Base-by-base conservation (phyloP, 805 yeast species). In the Metahyphopichia silvanorum region DNA sequence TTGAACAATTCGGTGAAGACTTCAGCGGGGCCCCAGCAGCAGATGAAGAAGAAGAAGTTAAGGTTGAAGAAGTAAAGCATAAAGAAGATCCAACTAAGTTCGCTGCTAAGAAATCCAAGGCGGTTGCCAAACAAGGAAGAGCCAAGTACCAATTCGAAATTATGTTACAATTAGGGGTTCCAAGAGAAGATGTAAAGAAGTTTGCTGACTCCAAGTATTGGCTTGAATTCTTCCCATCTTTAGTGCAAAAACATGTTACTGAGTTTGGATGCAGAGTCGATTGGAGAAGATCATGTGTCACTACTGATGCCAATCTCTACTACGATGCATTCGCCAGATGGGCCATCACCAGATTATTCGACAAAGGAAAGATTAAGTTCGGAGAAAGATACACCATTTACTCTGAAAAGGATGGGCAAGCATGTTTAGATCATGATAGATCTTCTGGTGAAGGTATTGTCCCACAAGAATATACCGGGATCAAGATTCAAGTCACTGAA, bases 401-500 rank as follows among this genome's bases (percentile, higher is more conserved):
- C 68, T 89, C 98, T 25, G 95, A 88, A 57, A 91, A 86, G 67
- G 98, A 93, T 65, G 97, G 97, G 44, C 98, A 93, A 72, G 94
- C 98, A 24, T 93, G 98, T 74, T 89, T 93, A 91, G 98, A 93
- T 64, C 98, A 93, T 63, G 98, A 93, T 66, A 82, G 98, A 74
- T 84, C 77, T 63, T 77, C 91, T 31, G 98, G 98, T 58, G 98
- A 93, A 69, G 98, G 94, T 62, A 93, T 93, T 27, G 76, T 82
- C 46, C 97, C 98, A 25, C 98, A 93, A 67, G 98, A 93, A 63
- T 93, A 93, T 63, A 79, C 86, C 21, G 97, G 89, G 48, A 78
- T 93, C 57, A 93, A 93, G 75, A 91, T 93, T 53, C 68, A 76
- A 58, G 72, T 82, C 29, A 60, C 70, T 17, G 82, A 79, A 45